phyloP scores from a whole-genome alignment of 1,284 basidiomycete genomes.

The Vanrija humicola region DNA sequence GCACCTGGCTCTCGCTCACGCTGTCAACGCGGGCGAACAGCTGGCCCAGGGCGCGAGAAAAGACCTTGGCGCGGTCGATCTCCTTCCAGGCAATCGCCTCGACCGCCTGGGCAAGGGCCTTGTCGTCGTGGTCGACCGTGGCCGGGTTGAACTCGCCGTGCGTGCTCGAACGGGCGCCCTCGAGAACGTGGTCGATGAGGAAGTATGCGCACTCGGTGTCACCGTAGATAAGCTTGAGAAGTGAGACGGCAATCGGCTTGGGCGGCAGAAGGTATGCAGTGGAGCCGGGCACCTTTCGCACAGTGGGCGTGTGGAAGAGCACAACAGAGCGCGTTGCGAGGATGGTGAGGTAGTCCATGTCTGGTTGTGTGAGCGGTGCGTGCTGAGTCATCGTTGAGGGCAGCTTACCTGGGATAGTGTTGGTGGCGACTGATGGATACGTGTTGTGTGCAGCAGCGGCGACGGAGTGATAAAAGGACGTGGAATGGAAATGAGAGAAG shows the following conservation, averaged over 20 bases:
- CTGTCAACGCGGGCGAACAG: constrained; percentile 20
- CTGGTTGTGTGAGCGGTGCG: background rate
- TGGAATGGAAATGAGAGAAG: no score
- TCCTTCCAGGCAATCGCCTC: constrained; percentile 39
- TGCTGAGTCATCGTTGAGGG: no score
- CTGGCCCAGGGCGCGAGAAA: constrained; percentile 28
- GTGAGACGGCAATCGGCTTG: constrained; percentile 29
- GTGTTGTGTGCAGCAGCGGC: background rate
- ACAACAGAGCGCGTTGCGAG: constrained; percentile 35
- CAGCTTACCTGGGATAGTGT: no score
- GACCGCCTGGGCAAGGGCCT: constrained; percentile 20
- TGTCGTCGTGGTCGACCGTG: background rate
- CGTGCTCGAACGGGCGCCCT: background rate
- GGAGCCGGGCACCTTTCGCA: constrained; percentile 1
- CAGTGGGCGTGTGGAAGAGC: constrained; percentile 26
- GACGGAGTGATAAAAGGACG: background rate
- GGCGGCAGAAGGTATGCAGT: constrained; percentile 13
- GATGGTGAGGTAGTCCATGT: constrained; percentile 44
- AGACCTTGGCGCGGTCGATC: constrained; percentile 37
- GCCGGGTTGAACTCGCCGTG: background rate
- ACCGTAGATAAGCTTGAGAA: constrained; percentile 29
- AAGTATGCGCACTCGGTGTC: constrained; percentile 35
- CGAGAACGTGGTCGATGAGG: constrained; percentile 34
- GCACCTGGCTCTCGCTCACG: constrained; percentile 24
- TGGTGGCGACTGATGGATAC: background rate